Evolutionary conservation across 768 basidiomycete species (phyloP), one percentile per base, ranked within the genome.

Genomic region (Xerocomus brunneocitrinus): DNA sequence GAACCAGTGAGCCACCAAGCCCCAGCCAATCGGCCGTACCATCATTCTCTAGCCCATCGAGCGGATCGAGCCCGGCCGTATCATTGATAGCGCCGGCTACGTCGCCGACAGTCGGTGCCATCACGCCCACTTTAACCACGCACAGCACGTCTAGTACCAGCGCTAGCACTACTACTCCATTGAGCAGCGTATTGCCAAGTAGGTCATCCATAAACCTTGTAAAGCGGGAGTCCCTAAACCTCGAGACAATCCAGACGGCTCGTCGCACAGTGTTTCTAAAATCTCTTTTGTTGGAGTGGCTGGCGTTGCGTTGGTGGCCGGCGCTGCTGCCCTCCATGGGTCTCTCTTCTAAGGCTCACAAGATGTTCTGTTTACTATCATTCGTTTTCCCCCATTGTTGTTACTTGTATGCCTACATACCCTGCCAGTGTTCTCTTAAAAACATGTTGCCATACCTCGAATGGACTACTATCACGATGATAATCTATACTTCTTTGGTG

Each of bases 181-280:
- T 14, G 4, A 42, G 24, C 24, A 10, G 44, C 19, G 8, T 3
- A 8, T 35, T 25, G 5, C 35, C 34, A 38, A 41, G 63, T 54
- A 50, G 4, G 58, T 52, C 9, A 10, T 39, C 9, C 8, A 24
- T 19, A 19, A 10, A 32, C 5, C 12, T 16, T 19, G 25, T 56
- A 24, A 24, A 12, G 8, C 13, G 8, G 7, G 8, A 16, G 50
- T 24, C 22, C n/a, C 50, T 58, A 32, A 61, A 0, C 24, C 19
- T 24, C 40, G 14, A 31, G 5, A 19, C 24, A 19, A 16, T 45
- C 4, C 7, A 7, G 45, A 34, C 14, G 55, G 55, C 25, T 49
- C 63, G 7, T 25, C 63, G 3, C 63, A 43, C 27, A 25, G 40
- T 40, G 49, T 56, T 1, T 50, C 57, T 8, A 10, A 44, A 12